Conservation (phyloP, 352 stramenopile genomes). For the Globisporangium barbulae region DNA sequence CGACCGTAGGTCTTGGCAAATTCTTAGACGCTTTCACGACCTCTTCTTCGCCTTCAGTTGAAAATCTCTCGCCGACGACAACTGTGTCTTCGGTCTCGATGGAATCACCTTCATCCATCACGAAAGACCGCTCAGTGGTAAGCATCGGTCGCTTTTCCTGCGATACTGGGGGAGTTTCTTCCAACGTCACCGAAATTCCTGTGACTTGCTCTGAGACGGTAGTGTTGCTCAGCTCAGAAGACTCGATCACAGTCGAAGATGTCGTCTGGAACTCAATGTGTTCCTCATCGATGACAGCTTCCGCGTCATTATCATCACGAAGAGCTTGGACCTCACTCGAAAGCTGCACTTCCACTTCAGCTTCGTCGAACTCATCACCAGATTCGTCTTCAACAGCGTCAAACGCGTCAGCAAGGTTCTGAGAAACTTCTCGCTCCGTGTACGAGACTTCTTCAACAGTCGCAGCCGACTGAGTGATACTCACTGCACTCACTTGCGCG, state of each 20-base stretch:
- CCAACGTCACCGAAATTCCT: not conserved
- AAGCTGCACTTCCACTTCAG: not conserved
- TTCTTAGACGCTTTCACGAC: constrained; percentile 12
- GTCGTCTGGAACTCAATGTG: not conserved
- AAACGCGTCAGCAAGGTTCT: constrained; percentile 13
- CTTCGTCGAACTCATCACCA: constrained; percentile 1
- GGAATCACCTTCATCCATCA: constrained; percentile 57
- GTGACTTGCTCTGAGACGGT: not conserved
- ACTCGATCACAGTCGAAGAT: not conserved
- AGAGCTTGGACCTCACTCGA: not conserved
- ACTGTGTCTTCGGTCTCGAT: constrained; percentile 63
- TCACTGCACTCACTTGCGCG: not conserved
- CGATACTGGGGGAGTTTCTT: constrained; percentile 2
- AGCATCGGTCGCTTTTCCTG: constrained; percentile 41
- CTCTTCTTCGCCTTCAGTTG: constrained; percentile 59
- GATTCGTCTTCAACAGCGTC: constrained; percentile 10
- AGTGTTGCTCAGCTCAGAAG: not conserved
- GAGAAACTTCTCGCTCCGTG: constrained; percentile 6
- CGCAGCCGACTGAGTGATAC: not conserved
- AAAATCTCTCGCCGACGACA: constrained; percentile 52
- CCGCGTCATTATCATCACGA: not conserved
- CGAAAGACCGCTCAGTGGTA: constrained; percentile 65
- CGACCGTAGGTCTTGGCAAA: not conserved
- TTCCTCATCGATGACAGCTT: not conserved
- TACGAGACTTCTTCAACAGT: not conserved